Conservation (phyloP, 2,329 filamentous ascomycete species). For the Tothia fuscella region DNA sequence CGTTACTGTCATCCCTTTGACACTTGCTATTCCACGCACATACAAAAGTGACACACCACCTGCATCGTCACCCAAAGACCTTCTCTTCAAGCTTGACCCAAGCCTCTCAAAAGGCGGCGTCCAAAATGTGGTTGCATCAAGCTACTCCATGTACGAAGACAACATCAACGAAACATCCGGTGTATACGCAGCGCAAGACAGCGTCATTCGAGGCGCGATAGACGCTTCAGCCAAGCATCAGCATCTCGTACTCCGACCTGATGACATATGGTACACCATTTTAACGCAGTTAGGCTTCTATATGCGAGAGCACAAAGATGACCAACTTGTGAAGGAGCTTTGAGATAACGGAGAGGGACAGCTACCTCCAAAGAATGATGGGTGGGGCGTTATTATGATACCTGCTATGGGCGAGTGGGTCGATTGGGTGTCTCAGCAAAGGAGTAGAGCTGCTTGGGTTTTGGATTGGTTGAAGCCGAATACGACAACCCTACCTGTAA, state of each 20-base stretch:
- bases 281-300: constrained; percentile 18
- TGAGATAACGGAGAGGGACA: neutral
- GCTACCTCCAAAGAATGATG: neutral
- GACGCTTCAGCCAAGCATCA: constrained; percentile 16
- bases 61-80: neutral
- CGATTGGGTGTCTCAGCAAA: constrained; percentile 20
- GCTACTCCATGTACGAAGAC: neutral
- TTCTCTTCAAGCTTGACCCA: neutral
- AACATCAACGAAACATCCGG: neutral
- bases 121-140: neutral
- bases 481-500: constrained; percentile 24
- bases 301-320: constrained; percentile 18
- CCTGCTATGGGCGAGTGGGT: constrained; percentile 19
- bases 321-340: neutral
- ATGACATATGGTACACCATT: constrained; percentile 21
- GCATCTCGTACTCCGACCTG: constrained; percentile 17
- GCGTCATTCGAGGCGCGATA: constrained; percentile 14
- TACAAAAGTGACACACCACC: neutral
- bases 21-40: neutral
- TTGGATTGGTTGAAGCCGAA: constrained; percentile 25
- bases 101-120: neutral
- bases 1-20: neutral
- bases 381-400: neutral
- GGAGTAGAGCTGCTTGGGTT: constrained; percentile 27
- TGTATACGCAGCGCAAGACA: constrained; percentile 13